Percentiles rank a stretch among this genome's conserved stretches.
These are phyloP conservation scores for Cenchrus fungigraminus DNA, from an alignment of 176 grass and related monocot genomes.

Conservation along the genomic window DNA sequence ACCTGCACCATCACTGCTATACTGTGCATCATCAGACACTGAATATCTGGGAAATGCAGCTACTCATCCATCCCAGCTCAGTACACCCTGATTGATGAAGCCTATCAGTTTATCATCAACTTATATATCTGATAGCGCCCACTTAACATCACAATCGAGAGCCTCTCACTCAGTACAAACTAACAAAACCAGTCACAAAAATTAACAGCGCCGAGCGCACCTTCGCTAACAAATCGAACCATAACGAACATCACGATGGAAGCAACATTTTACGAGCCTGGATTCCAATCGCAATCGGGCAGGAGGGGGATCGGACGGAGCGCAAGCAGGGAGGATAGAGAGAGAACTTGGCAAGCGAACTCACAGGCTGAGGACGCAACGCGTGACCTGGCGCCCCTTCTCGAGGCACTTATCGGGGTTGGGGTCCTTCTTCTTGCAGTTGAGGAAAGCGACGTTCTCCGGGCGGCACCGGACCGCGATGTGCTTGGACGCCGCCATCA, in stretches of 20 bases:
- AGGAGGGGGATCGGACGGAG: conserved; percentile 14
- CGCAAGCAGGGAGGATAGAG: background rate
- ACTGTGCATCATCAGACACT: background rate
- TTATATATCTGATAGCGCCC: conserved; percentile 14
- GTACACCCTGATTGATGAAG: background rate
- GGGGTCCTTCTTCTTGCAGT: conserved; percentile 96
- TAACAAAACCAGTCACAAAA: background rate
- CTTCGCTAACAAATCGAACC: background rate
- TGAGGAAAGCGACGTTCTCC: conserved; percentile 90
- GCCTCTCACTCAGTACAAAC: background rate
- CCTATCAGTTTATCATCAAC: conserved; percentile 7
- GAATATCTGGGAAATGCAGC: background rate
- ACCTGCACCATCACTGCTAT: background rate
- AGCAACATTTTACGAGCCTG: conserved; percentile 33
- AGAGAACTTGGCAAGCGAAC: conserved; percentile 28
- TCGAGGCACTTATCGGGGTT: conserved; percentile 93
- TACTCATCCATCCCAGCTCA: background rate
- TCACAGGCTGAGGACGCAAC: conserved; percentile 81
- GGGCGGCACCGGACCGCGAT: conserved; percentile 75
- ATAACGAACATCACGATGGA: background rate
- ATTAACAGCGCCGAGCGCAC: background rate
- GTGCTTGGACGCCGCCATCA: conserved; percentile 93
- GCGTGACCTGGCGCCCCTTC: conserved; percentile 80
- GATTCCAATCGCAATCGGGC: background rate
- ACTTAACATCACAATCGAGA: conserved; percentile 21